Percentiles rank a stretch among this genome's conserved stretches.
phyloP scores from a whole-genome alignment of 2,329 filamentous ascomycete genomes.

The Arthrobotrys entomopaga region DNA sequence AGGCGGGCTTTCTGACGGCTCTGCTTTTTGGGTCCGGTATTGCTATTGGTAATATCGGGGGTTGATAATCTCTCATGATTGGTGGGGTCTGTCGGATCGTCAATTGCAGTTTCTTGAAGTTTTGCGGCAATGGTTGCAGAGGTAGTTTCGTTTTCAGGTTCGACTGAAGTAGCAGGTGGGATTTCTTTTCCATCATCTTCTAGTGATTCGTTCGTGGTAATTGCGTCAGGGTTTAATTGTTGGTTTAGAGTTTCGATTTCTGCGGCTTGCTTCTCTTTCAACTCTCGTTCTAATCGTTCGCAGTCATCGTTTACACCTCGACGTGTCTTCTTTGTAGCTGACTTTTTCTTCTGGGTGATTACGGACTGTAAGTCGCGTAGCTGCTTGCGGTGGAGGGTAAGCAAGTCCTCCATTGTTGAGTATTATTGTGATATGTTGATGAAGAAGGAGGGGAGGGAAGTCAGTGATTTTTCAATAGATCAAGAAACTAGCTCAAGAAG shows the following conservation, averaged over 20 bases:
- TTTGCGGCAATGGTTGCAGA: slow-evolving; percentile 50
- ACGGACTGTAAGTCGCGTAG: slow-evolving; percentile 84
- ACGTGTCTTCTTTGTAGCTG: slow-evolving; percentile 85
- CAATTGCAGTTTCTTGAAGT: slow-evolving; percentile 53
- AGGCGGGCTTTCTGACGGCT: slow-evolving; percentile 92
- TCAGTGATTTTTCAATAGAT: neutral
- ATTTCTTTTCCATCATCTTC: slow-evolving; percentile 25
- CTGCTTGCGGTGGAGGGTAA: slow-evolving; percentile 85
- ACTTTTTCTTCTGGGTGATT: slow-evolving; percentile 95
- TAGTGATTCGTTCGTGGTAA: slow-evolving; percentile 1
- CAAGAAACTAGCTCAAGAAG: neutral
- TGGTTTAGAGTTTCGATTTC: slow-evolving; percentile 67
- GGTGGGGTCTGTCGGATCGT: slow-evolving; percentile 45
- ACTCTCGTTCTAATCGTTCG: slow-evolving; percentile 73
- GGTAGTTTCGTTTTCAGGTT: neutral
- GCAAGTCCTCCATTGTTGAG: slow-evolving; percentile 74
- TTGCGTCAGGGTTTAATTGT: slow-evolving; percentile 49
- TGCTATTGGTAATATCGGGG: slow-evolving; percentile 3
- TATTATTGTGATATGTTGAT: neutral
- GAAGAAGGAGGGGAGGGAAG: neutral
- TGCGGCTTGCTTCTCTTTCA: slow-evolving; percentile 73
- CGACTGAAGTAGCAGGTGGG: neutral
- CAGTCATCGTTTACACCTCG: slow-evolving; percentile 82
- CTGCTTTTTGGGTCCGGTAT: slow-evolving; percentile 71
- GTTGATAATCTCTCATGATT: slow-evolving; percentile 48